Percentiles rank a stretch among this genome's conserved stretches.
phyloP scores from a whole-genome alignment of 768 basidiomycete genomes.

The Chiua virens region DNA sequence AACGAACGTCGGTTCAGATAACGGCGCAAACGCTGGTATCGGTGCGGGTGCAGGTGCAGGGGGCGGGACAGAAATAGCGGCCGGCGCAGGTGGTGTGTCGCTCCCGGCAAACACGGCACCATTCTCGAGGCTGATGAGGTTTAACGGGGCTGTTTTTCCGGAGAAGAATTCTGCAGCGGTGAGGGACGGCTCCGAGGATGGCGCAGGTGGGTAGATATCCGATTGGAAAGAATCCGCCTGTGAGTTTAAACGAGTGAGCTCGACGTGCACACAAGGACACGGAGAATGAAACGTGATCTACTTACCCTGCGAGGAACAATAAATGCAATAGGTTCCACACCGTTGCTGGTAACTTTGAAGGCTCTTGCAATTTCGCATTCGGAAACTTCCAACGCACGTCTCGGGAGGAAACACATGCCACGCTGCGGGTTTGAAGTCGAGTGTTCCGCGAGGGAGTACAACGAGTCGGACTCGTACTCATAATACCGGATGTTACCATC shows the following conservation, averaged over 20 bases:
- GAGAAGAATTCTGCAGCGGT: conserved; percentile 84
- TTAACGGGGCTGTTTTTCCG: conserved; percentile 77
- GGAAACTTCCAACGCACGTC: conserved; percentile 81
- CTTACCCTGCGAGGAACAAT: conserved; percentile 90
- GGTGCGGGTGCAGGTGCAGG: conserved; percentile 17
- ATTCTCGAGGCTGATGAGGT: conserved; percentile 77
- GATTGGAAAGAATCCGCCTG: conserved; percentile 95
- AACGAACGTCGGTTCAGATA: conserved; percentile 36
- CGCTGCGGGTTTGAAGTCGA: conserved; percentile 92
- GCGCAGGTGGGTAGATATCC: conserved; percentile 94
- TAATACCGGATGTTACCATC: conserved; percentile 99
- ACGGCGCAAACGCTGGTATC: conserved; percentile 28
- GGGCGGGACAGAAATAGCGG: conserved; percentile 30
- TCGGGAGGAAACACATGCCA: conserved; percentile 95
- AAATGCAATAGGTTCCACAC: conserved; percentile 90
- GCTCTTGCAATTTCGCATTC: conserved; percentile 96
- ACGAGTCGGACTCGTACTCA: conserved; percentile 86
- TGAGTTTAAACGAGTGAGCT: too few species aligned
- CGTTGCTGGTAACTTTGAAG: conserved; percentile 76
- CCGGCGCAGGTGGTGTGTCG: conserved; percentile 21
- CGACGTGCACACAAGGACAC: too few species aligned
- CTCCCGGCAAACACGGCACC: conserved; percentile 46
- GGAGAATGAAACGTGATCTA: too few species aligned
- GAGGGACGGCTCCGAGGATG: conserved; percentile 76
- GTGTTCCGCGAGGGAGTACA: conserved; percentile 78